Evolutionary conservation across 2,329 filamentous ascomycete species (phyloP), one percentile per base, ranked within the genome.

Genomic region (Beauveria australis): DNA sequence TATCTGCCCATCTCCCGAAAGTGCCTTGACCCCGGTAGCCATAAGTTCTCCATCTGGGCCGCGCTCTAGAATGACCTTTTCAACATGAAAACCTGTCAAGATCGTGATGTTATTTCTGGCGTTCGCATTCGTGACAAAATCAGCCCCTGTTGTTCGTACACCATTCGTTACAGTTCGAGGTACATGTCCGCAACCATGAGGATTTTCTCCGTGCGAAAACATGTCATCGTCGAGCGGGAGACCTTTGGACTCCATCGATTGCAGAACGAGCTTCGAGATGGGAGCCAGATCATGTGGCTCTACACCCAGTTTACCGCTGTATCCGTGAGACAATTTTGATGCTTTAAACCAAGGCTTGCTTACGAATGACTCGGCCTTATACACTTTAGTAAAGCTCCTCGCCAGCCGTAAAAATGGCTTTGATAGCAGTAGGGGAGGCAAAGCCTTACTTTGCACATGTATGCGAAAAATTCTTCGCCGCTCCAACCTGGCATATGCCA

Each of bases 241-340:
- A 3, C 82, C 83, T 62, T 79, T 72, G 2, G 79, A 80, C 9
- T 81, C 70, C 70, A 84, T 79, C 0, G 82, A 85, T 53, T 84
- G 76, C 30, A 79, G 72, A 10, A 85, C 68, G 33, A 80, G 73
- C 49, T 84, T 71, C 3, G 82, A 83, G 40, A 86, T 86, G 1
- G 82, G 82, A 3, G 81, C 81, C 1, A 84, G 71, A 62, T 84
- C 81, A 62, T 85, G 81, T 0, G 82, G 83, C 63, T 82, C 81
- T 7, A 75, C 81, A 56, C 83, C 76, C 1, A 86, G 71, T 22
- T 78, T 79, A 0, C 83, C 83, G 10, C 74, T 69, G 52, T 76
- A 71, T 1, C 81, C 81, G 63, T 86, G 83, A 8, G 73, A 73
- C 2, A 72, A 71, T 9, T 73, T 67, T 47, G 78, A 73, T 2